A percentile compares a stretch with the other conserved stretches of the same genome.
Evolutionary conservation across 2,329 filamentous ascomycete species (phyloP).

Genomic region (Stemphylium lycopersici): DNA sequence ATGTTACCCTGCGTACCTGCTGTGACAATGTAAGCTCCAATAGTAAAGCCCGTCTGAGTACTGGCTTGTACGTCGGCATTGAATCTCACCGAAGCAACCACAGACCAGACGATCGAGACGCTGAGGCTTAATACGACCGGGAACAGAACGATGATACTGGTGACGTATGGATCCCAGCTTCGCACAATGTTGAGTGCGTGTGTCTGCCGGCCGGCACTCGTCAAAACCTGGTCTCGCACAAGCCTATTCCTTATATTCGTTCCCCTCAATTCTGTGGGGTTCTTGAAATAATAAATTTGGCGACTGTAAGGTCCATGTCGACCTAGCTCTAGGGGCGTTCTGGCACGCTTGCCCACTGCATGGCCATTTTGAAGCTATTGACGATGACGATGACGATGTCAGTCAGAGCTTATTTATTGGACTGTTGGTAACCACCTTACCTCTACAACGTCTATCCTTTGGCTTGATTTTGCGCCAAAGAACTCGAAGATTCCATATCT

Average conservation of each 20-base stretch:
- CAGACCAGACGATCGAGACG: not conserved
- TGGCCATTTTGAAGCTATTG: not conserved
- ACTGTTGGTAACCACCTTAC: not conserved
- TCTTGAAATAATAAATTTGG: not conserved
- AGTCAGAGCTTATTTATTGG: not conserved
- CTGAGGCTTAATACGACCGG: not conserved
- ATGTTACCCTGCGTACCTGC: not conserved
- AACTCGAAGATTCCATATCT: too few species aligned
- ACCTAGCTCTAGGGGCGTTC: not conserved
- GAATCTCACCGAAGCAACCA: not conserved
- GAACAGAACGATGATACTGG: not conserved
- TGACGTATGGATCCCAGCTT: not conserved
- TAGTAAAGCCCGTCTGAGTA: not conserved
- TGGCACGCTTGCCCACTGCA: not conserved
- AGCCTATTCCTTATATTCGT: not conserved
- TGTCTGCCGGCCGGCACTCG: not conserved
- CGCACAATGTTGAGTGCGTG: not conserved
- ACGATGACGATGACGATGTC: not conserved
- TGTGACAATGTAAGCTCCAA: not conserved
- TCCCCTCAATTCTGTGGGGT: not conserved
- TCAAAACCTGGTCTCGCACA: not conserved
- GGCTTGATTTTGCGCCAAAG: too few species aligned
- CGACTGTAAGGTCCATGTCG: not conserved
- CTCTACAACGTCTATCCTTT: not conserved
- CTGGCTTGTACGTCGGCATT: not conserved